A percentile compares a stretch with the other conserved stretches of the same genome.
Conservation (phyloP, 1,284 basidiomycete species). For the Pseudozyma pruni region DNA sequence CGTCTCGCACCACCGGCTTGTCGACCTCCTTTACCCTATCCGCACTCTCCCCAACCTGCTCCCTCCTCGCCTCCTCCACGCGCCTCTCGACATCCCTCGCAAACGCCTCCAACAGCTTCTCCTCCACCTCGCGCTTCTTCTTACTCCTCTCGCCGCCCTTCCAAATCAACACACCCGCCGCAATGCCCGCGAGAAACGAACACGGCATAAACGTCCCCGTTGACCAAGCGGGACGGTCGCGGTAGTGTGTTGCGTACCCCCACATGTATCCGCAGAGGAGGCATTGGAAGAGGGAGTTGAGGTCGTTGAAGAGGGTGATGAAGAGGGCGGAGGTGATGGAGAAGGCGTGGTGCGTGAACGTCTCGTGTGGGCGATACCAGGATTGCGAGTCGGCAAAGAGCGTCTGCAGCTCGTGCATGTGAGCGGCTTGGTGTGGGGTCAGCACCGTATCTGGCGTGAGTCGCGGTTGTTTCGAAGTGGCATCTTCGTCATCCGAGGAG, state of each 20-base stretch:
- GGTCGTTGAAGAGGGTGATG: conserved; percentile 73
- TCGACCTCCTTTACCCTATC: background rate
- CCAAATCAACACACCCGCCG: conserved; percentile 80
- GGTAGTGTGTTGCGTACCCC: conserved; percentile 67
- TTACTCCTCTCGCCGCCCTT: conserved; percentile 81
- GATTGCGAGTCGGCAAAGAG: conserved; percentile 40
- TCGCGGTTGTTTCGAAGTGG: background rate
- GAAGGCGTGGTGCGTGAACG: conserved; percentile 83
- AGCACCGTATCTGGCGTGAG: conserved; percentile 29
- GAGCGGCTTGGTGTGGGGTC: conserved; percentile 19
- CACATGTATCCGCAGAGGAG: conserved; percentile 48
- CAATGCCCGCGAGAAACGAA: conserved; percentile 81
- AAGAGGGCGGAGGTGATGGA: conserved; percentile 71
- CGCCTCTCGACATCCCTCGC: conserved; percentile 31
- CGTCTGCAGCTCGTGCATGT: conserved; percentile 34
- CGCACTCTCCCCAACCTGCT: conserved; percentile 1
- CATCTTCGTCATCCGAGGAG: conserved; percentile 46
- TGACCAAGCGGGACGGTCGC: conserved; percentile 70
- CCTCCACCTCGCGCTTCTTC: conserved; percentile 77
- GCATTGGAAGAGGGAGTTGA: conserved; percentile 81
- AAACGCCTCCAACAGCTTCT: conserved; percentile 72
- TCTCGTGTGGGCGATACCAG: conserved; percentile 87
- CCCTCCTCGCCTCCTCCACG: conserved; percentile 8
- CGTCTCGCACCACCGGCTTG: too few relatives aligned
- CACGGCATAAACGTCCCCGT: conserved; percentile 78